Evolutionary conservation across 2,329 filamentous ascomycete species (phyloP), one percentile per base, ranked within the genome.

Genomic region (Knufia fluminis): DNA sequence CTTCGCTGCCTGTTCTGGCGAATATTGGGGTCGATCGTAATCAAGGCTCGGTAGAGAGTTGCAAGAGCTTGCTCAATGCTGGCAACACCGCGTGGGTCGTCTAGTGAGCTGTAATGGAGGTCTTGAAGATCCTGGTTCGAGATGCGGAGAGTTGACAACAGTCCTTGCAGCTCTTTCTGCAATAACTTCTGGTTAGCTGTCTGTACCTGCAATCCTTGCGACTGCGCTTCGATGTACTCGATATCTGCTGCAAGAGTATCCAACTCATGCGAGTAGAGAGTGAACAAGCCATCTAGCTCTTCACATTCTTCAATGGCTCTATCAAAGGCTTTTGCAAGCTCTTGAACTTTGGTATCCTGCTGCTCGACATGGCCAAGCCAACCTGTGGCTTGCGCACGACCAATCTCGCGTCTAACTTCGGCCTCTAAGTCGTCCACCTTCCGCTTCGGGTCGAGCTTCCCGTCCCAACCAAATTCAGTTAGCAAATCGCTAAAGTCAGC

Each of bases 181-280:
- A 98, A 76, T 23, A 95, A 77, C 65, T 95, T 95, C 65, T 98
- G 92, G 60, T 98, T 98, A 35, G 92, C 88, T 17, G 91, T 91
- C 67, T 97, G 92, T 4, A 98, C 91, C 62, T 98, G 92, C 41
- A 98, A 72, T 72, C 92, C 92, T 68, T 98, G 91, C 4, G 88
- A 90, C 67, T 98, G 92, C 1, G 92, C 89, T 70, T 98, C 92
- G 56, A 98, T 97, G 64, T 94, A 97, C 2, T 89, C 83, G 59
- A 98, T 94, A 60, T 98, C 92, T 44, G 97, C 91, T 50, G 90
- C 89, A 24, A 98, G 75, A 43, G 90, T 97, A 85, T 94, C 88
- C 54, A 98, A 74, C 66, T 98, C 92, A 22, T 97, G 92, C 41
- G 86, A 87, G 66, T 98, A 98, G 28, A 98, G 71, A 0, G 92